These are phyloP conservation scores for Leccinum laetum DNA, from an alignment of 1,284 basidiomycete genomes.

Conservation along the genomic window DNA sequence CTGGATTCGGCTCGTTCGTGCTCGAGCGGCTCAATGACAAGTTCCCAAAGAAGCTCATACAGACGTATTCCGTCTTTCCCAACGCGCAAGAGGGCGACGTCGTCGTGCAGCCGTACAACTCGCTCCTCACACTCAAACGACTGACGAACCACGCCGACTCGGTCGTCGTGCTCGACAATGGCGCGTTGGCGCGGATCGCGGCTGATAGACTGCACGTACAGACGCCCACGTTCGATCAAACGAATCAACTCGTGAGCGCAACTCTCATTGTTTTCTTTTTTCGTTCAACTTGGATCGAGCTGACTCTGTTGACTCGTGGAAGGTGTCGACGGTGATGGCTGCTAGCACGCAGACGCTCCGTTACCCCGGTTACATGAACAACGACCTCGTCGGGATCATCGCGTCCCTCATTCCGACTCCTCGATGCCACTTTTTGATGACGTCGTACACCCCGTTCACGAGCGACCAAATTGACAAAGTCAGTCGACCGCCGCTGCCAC, in stretches of 20 bases:
- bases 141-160: slow-evolving; percentile 97
- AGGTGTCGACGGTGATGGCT: slow-evolving; percentile 96
- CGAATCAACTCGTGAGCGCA: slow-evolving; percentile 82
- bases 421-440: slow-evolving; percentile 98
- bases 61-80: slow-evolving; percentile 99
- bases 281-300: background rate
- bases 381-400: slow-evolving; percentile 97
- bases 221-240: slow-evolving; percentile 92
- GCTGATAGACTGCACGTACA: slow-evolving; percentile 91
- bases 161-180: slow-evolving; percentile 97
- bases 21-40: slow-evolving; percentile 97
- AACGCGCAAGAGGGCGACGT: slow-evolving; percentile 91
- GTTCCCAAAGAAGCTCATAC: slow-evolving; percentile 97
- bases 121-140: slow-evolving; percentile 91
- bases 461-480: slow-evolving; percentile 96
- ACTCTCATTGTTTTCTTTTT: background rate
- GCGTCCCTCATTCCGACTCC: slow-evolving; percentile 98
- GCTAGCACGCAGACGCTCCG: slow-evolving; percentile 97
- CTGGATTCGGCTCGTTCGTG: slow-evolving; percentile 96
- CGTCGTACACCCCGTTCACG: slow-evolving; percentile 99
- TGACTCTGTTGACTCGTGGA: slow-evolving; percentile 7
- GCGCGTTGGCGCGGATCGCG: slow-evolving; percentile 89
- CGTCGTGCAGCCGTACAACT: slow-evolving; percentile 99
- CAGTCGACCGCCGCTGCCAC: slow-evolving; percentile 9
- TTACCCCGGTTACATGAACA: slow-evolving; percentile 99